phyloP scores from a whole-genome alignment of 202 grass and related monocot species.

The Alloteropsis angusta region DNA sequence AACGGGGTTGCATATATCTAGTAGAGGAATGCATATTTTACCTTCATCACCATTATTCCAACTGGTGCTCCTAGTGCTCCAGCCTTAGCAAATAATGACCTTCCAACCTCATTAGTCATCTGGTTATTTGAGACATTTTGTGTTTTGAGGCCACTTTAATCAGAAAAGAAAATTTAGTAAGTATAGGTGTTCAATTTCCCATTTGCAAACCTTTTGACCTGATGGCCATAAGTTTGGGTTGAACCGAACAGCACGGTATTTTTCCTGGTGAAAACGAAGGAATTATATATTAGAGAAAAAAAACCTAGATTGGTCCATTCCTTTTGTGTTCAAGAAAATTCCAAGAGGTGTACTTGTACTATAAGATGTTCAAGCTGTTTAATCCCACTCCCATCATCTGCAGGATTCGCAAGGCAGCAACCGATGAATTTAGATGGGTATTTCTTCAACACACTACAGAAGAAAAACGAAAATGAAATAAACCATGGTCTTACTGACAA shows the following conservation, averaged over 20 bases:
- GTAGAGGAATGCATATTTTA: constrained; percentile 12
- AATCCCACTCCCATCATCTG: constrained; percentile 68
- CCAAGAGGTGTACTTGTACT: constrained; percentile 39
- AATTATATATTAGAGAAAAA: not conserved
- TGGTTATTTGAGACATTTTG: constrained; percentile 20
- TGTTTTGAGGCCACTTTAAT: not conserved
- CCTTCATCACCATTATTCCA: constrained; percentile 82
- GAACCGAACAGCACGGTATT: constrained; percentile 73
- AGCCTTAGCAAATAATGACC: constrained; percentile 72
- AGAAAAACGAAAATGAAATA: not conserved
- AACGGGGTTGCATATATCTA: not conserved
- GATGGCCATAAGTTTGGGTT: constrained; percentile 85
- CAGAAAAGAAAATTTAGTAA: not conserved
- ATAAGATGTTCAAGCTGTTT: constrained; percentile 74
- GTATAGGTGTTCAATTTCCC: not conserved
- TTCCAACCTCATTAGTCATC: constrained; percentile 85
- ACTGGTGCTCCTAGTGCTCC: constrained; percentile 79
- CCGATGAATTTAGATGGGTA: constrained; percentile 81
- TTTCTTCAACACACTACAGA: constrained; percentile 68
- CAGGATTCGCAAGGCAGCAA: constrained; percentile 83
- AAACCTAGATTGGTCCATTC: not conserved
- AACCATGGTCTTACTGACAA: not conserved
- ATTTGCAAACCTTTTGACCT: constrained; percentile 68
- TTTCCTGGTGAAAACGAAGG: constrained; percentile 44
- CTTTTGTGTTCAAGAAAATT: not conserved